phyloP scores from a whole-genome alignment of 2,329 filamentous ascomycete species.

The Cytospora piceicola region DNA sequence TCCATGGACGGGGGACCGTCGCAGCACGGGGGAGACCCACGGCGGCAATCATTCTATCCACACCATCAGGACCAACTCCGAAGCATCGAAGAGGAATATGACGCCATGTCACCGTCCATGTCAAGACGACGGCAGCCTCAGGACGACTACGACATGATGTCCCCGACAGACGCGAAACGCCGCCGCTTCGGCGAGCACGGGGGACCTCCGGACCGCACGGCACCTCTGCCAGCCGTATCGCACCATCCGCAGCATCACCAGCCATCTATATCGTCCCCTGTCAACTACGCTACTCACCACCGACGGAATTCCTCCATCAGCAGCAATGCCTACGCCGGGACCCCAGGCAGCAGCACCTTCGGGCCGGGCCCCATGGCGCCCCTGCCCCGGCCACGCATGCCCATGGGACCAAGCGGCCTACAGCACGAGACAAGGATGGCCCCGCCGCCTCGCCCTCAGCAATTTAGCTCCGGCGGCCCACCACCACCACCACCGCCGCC shows the following conservation, averaged over 20 bases:
- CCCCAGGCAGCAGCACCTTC: conserved; percentile 15
- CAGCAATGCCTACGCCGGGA: conserved; percentile 19
- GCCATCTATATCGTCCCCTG: conserved; percentile 21
- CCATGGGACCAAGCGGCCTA: conserved; percentile 17
- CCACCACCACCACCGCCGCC: conserved; percentile 42
- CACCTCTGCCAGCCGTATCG: conserved; percentile 6
- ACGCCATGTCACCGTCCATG: conserved; percentile 17
- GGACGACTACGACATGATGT: conserved; percentile 39
- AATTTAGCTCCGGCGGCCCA: conserved; percentile 42
- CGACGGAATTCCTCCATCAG: conserved; percentile 27
- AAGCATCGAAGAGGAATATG: conserved; percentile 27
- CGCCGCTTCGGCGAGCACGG: conserved; percentile 39
- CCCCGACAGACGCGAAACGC: conserved; percentile 42
- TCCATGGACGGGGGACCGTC: conserved; percentile 16
- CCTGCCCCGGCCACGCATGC: conserved; percentile 25
- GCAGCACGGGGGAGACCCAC: conserved; percentile 39
- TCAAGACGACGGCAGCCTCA: conserved; percentile 19
- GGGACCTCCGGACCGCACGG: conserved; percentile 31
- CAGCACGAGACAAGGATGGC: conserved; percentile 45
- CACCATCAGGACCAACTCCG: conserved; percentile 25
- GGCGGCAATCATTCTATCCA: conserved; percentile 22
- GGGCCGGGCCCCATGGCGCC: conserved; percentile 21
- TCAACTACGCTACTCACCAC: conserved; percentile 21
- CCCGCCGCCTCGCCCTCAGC: conserved; percentile 55
- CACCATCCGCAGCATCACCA: conserved; percentile 22